A percentile compares a stretch with the other conserved stretches of the same genome.
Evolutionary conservation across 768 basidiomycete genomes (phyloP).

Genomic region (Termitomyces sp.): DNA sequence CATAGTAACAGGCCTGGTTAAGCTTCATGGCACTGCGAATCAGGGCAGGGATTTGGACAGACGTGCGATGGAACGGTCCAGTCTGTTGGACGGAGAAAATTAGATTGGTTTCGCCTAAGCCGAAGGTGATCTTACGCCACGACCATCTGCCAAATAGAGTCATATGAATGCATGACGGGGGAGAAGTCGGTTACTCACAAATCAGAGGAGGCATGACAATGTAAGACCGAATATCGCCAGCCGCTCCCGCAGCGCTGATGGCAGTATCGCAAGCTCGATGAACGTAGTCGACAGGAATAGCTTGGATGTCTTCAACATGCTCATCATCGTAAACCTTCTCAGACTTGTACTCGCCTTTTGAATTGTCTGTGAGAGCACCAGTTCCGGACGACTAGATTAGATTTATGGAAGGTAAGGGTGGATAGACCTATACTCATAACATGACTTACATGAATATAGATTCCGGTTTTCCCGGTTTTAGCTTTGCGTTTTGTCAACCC

Average conservation of each 20-base stretch:
- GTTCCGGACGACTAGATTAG: constrained; percentile 8
- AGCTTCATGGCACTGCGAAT: constrained; percentile 12
- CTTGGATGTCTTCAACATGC: constrained; percentile 12
- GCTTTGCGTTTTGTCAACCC: constrained; percentile 11
- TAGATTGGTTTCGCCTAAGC: background rate
- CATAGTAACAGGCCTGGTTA: constrained; percentile 9
- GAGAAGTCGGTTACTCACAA: background rate
- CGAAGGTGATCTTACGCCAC: constrained; percentile 7
- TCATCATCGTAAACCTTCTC: constrained; percentile 14
- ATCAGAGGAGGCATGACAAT: constrained; percentile 13
- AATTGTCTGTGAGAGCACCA: constrained; percentile 9
- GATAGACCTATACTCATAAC: background rate
- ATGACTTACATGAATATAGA: constrained; percentile 10
- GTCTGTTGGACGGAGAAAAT: constrained; percentile 1
- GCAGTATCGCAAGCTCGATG: constrained; percentile 10
- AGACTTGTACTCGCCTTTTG: constrained; percentile 7
- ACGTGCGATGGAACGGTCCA: constrained; percentile 14
- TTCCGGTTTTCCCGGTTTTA: constrained; percentile 8
- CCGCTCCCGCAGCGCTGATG: constrained; percentile 10
- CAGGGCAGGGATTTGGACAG: constrained; percentile 11
- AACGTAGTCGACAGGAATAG: constrained; percentile 11
- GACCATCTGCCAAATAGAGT: constrained; percentile 6
- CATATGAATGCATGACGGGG: background rate
- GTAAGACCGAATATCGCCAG: constrained; percentile 11
- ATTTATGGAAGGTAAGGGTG: background rate